These are phyloP conservation scores for Plenodomus tracheiphilus DNA, from an alignment of 2,329 filamentous ascomycete species.

Conservation along the genomic window DNA sequence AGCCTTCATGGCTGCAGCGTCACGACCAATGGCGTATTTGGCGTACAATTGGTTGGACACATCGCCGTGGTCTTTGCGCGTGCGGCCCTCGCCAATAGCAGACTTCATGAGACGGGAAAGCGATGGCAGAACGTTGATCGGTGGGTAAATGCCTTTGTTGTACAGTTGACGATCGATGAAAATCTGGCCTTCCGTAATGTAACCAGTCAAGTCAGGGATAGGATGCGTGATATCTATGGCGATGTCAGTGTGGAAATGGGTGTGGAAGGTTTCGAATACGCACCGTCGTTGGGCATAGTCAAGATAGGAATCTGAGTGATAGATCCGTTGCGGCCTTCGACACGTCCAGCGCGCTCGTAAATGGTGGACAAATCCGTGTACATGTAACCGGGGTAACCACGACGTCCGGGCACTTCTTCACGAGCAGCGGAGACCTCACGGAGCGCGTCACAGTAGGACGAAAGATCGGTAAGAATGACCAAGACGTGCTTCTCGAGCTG, in stretches of 20 bases:
- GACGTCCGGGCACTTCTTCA: slow-evolving; percentile 98
- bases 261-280: slow-evolving; percentile 10
- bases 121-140: slow-evolving; percentile 97
- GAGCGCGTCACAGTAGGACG: slow-evolving; percentile 96
- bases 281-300: slow-evolving; percentile 98
- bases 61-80: slow-evolving; percentile 94
- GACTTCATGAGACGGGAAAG: slow-evolving; percentile 99
- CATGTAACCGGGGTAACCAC: slow-evolving; percentile 99
- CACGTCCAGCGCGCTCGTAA: slow-evolving; percentile 98
- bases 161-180: slow-evolving; percentile 91
- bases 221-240: slow-evolving; percentile 90
- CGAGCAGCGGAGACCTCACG: slow-evolving; percentile 97
- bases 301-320: slow-evolving; percentile 99
- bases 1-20: slow-evolving; percentile 98
- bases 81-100: slow-evolving; percentile 96
- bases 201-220: slow-evolving; percentile 97
- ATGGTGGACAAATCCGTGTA: slow-evolving; percentile 99
- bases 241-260: slow-evolving; percentile 12
- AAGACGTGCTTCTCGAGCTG: slow-evolving; percentile 99
- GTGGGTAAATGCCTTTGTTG: slow-evolving; percentile 98
- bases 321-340: slow-evolving; percentile 93
- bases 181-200: slow-evolving; percentile 99
- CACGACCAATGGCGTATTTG: slow-evolving; percentile 98
- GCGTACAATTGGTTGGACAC: slow-evolving; percentile 99
- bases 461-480: slow-evolving; percentile 96